phyloP scores from a whole-genome alignment of 352 stramenopile genomes.

The Phytophthora quininea region DNA sequence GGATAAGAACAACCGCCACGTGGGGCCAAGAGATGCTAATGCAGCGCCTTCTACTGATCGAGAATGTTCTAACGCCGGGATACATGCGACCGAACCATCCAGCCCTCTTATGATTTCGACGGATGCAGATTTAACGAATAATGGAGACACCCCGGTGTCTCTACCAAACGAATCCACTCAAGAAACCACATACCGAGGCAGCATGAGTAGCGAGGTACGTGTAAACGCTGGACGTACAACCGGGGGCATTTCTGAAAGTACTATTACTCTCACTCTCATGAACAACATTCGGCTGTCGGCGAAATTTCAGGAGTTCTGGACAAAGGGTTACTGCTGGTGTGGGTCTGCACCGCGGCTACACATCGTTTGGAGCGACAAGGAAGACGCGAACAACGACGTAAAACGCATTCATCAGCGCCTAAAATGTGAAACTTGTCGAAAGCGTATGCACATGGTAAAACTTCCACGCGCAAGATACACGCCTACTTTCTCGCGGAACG shows the following conservation, averaged over 20 bases:
- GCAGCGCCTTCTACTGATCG: too few relatives aligned
- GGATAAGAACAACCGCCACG: too few relatives aligned
- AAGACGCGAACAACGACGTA: background rate
- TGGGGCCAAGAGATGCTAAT: too few relatives aligned
- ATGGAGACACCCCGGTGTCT: too few relatives aligned
- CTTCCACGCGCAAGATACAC: slow-evolving; percentile 36
- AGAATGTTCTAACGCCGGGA: too few relatives aligned
- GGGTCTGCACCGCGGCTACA: slow-evolving; percentile 18
- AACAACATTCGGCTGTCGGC: slow-evolving; percentile 48
- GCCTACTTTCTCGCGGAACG: slow-evolving; percentile 61
- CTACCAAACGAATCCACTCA: too few relatives aligned
- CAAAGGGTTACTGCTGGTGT: slow-evolving; percentile 69
- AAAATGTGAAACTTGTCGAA: slow-evolving; percentile 34
- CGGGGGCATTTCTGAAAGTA: slow-evolving; percentile 11
- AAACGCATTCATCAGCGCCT: background rate
- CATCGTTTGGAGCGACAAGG: slow-evolving; percentile 32
- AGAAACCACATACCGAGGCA: too few relatives aligned
- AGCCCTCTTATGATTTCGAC: too few relatives aligned
- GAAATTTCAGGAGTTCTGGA: slow-evolving; percentile 53
- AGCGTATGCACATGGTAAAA: slow-evolving; percentile 39
- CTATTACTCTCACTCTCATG: slow-evolving; percentile 22
- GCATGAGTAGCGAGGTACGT: background rate
- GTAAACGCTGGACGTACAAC: background rate
- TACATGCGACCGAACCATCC: too few relatives aligned
- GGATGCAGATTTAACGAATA: too few relatives aligned